Evolutionary conservation across 202 grass and related monocot species (phyloP), one percentile per base, ranked within the genome.

Genomic region (Zoysia matrella): DNA sequence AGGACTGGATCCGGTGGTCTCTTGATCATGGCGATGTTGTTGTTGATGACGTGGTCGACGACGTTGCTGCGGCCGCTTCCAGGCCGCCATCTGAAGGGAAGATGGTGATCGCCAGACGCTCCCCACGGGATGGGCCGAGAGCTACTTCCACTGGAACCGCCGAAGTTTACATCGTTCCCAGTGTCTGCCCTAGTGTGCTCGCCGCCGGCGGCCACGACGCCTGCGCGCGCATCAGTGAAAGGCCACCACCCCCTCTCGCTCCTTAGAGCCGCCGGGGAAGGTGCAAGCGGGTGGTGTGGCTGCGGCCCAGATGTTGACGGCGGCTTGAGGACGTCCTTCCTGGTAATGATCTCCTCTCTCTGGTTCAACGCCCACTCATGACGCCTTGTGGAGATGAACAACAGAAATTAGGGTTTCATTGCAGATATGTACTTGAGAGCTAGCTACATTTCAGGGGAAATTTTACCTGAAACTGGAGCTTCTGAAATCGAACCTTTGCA

Each of bases 321-420:
- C 0, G 84, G 73, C 8, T 86, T 88, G 47, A 62, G 2, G 60
- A 72, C 78, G 2, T 88, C 80, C 15, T 90, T 94, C 39, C 83
- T 86, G 50, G 71, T 79, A 3, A 80, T 72, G 55, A 83, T 82
- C 11, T 15, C 44, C 54, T 90, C 82, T 50, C 77, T 62, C 62
- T 92, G 89, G 54, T 67, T 82, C 65, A 88, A 92, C 11, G 85
- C 69, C 90, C 93, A 90, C 2, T 90, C 88, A 71, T 89, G 88
- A 60, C 82, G 78, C 74, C 93, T 95, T 47, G 16, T 0, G 65
- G 6, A 73, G 47, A 67, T 45, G 47, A 54, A 8, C 11, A 50
- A 0, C 14, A 41, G 6, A 42, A 82, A 66, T 89, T 91, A 91
- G 89, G 88, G 81, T 85, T 89, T 71, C 7, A 7, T 47, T 40